A percentile compares a stretch with the other conserved stretches of the same genome.
These are phyloP conservation scores for Gaertneriomyces semiglobifer DNA, from an alignment of 192 early-diverging fungal genomes.

Conservation along the genomic window DNA sequence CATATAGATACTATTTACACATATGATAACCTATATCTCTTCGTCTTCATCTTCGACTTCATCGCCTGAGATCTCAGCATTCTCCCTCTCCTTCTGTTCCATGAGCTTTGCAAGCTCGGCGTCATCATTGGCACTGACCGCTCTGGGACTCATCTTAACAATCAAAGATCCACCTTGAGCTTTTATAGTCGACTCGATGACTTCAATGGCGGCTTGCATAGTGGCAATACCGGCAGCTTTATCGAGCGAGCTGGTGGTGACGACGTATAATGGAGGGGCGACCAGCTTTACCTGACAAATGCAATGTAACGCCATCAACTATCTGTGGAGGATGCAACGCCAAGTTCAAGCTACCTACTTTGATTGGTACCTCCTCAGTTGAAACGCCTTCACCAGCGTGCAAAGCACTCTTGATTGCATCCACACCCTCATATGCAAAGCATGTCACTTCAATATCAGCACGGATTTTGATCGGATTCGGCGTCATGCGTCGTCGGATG, in stretches of 20 bases:
- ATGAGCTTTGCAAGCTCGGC: conserved; percentile 86
- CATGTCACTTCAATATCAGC: conserved; percentile 92
- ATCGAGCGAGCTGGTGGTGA: conserved; percentile 80
- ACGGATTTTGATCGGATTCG: conserved; percentile 93
- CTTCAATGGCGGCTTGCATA: conserved; percentile 83
- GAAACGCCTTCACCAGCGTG: conserved; percentile 78
- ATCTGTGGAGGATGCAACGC: not conserved
- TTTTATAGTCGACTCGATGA: conserved; percentile 76
- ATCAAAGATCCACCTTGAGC: conserved; percentile 67
- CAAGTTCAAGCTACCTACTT: conserved; percentile 27
- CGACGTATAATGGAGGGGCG: conserved; percentile 91
- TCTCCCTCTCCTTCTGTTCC: conserved; percentile 85
- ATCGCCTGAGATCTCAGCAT: conserved; percentile 89
- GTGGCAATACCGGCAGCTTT: conserved; percentile 79
- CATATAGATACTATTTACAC: too few relatives aligned
- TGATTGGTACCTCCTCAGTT: conserved; percentile 74
- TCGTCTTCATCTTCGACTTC: conserved; percentile 70
- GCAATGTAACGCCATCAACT: not conserved
- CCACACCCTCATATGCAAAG: conserved; percentile 91
- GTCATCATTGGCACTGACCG: conserved; percentile 90
- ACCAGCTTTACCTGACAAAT: conserved; percentile 68
- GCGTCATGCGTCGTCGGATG: conserved; percentile 89
- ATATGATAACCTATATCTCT: conserved; percentile 11
- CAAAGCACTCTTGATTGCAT: conserved; percentile 90
- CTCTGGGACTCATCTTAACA: conserved; percentile 88